Evolutionary conservation across 768 basidiomycete species (phyloP).

Genomic region (Hypholoma sublateritium): DNA sequence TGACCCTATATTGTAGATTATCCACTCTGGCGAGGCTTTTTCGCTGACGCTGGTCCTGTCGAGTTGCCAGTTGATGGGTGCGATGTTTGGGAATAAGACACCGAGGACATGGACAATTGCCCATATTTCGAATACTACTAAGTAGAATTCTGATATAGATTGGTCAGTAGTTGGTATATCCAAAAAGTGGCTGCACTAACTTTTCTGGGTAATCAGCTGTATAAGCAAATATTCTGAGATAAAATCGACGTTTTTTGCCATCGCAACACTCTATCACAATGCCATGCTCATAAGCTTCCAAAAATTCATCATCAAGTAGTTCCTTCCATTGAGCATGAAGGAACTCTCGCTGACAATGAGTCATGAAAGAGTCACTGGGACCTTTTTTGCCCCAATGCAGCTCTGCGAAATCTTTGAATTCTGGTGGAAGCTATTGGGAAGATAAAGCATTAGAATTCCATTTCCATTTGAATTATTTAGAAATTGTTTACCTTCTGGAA

Average conservation of each 20-base stretch:
- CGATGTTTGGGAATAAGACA: constrained; percentile 22
- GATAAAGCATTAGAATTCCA: not conserved
- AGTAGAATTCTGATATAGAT: constrained; percentile 7
- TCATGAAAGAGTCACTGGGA: not conserved
- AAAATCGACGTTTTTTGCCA: constrained; percentile 27
- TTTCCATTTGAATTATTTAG: not conserved
- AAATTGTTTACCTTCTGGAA: not conserved
- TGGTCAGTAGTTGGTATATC: constrained; percentile 22
- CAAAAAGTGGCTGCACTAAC: too few species aligned
- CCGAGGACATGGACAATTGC: constrained; percentile 27
- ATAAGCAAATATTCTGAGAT: constrained; percentile 31
- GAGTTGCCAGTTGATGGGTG: constrained; percentile 27
- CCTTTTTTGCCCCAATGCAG: not conserved
- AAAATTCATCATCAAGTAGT: too few species aligned
- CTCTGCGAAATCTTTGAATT: not conserved
- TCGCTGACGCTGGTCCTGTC: constrained; percentile 12
- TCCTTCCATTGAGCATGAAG: too few species aligned
- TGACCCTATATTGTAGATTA: not conserved
- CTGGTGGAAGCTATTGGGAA: not conserved
- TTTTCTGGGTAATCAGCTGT: constrained; percentile 38
- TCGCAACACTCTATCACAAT: constrained; percentile 31
- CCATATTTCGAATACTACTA: not conserved
- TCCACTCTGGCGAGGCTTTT: constrained; percentile 12
- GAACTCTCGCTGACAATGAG: constrained; percentile 29
- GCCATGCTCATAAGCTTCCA: constrained; percentile 25